Evolutionary conservation across 2,329 filamentous ascomycete genomes (phyloP), one percentile per base, ranked within the genome.

Genomic region (Fusarium nematophilum): DNA sequence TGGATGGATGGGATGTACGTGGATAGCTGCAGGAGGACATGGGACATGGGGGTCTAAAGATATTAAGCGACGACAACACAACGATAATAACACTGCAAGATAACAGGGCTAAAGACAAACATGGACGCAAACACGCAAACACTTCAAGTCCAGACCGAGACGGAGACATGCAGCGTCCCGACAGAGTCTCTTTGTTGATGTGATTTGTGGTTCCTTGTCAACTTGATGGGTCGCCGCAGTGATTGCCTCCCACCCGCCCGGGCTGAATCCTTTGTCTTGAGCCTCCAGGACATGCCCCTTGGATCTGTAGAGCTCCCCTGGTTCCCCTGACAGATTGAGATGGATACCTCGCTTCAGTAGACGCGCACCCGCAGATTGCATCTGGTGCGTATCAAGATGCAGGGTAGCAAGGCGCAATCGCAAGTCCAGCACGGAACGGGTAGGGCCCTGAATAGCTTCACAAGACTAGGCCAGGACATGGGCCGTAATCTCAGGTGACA

Each of bases 401-500:
- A 18, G 45, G 36, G 44, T 47, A 27, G 15, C 25, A n/a, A 47
- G 44, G 44, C 44, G 44, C 44, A 47, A 47, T 15, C 33, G 44
- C 44, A 30, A 47, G 33, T 13, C 13, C 11, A 8, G 23, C 36
- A 5, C 13, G 30, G 23, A 5, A 18, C 18, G 13, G n/a, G 7
- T 6, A 39, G 9, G 17, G 17, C 31, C 27, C 25, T 39, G 44
- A 45, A 62, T 59, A 60, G 59, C 59, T 29, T 60, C 59, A 39
- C 33, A 31, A 13, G 36, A 30, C 17, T 26, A n/a, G 25, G 9
- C 8, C 31, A 56, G 36, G 48, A 45, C 39, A 38, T 18, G 53
- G 50, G 45, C 49, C n/a, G 49, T 61, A 61, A 51, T 64, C 51
- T 57, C 44, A 40, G 14, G 36, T 67, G 61, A 62, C 50, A 62